phyloP scores from a whole-genome alignment of 345 rosid species.

The Pistacia atlantica region DNA sequence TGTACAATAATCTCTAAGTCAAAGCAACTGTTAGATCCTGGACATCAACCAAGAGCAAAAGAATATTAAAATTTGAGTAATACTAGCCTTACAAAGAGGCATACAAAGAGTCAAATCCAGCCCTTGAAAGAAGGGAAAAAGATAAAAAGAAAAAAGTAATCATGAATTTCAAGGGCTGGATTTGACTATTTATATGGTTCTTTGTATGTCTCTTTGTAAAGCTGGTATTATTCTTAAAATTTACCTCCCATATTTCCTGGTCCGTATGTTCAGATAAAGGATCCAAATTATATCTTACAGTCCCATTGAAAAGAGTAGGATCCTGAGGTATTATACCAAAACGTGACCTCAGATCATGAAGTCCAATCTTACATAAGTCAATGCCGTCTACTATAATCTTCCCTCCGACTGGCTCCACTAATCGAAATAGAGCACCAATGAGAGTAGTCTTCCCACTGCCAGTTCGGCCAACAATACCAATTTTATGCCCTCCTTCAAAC shows the following conservation, averaged over 20 bases:
- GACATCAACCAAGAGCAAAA: background rate
- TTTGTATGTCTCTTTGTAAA: too few relatives aligned
- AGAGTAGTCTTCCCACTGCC: conserved; percentile 97
- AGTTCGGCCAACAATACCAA: conserved; percentile 92
- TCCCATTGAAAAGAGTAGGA: conserved; percentile 90
- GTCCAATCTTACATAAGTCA: conserved; percentile 74
- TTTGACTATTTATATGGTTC: too few relatives aligned
- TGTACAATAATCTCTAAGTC: too few relatives aligned
- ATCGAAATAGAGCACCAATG: conserved; percentile 85
- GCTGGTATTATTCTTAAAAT: too few relatives aligned
- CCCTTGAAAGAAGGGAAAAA: too few relatives aligned
- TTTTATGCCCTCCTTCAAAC: conserved; percentile 88
- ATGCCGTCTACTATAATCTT: conserved; percentile 78
- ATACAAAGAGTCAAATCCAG: too few relatives aligned
- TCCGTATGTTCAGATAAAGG: conserved; percentile 78
- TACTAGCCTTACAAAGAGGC: too few relatives aligned
- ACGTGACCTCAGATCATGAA: conserved; percentile 84
- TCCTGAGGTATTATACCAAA: conserved; percentile 95
- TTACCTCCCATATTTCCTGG: conserved; percentile 95
- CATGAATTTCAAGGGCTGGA: too few relatives aligned
- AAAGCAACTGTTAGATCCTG: too few relatives aligned
- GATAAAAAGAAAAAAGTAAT: too few relatives aligned
- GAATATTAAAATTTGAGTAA: conserved; percentile 5
- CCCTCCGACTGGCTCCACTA: conserved; percentile 90
- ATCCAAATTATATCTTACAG: conserved; percentile 88